Percentiles rank a stretch among this genome's conserved stretches.
phyloP scores from a whole-genome alignment of 257 asterid species.

The Asclepias syriaca region DNA sequence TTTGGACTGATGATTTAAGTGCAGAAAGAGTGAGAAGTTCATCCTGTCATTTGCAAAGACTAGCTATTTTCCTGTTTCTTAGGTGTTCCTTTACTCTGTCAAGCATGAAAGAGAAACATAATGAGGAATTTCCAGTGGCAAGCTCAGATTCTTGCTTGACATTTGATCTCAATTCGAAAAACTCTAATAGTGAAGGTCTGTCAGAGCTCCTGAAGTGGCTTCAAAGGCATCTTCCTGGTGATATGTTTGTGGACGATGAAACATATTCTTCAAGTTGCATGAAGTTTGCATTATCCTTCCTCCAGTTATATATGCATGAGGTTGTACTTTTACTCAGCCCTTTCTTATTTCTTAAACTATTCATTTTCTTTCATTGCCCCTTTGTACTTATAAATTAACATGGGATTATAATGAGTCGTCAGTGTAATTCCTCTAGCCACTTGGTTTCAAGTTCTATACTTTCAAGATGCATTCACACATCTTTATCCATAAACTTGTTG shows the following conservation, averaged over 20 bases:
- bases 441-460: not conserved
- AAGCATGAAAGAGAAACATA: constrained; percentile 23
- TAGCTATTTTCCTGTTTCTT: constrained; percentile 60
- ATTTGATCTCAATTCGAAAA: constrained; percentile 25
- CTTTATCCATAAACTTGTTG: not conserved
- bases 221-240: constrained; percentile 43
- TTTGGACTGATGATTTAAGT: constrained; percentile 39
- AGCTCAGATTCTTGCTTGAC: constrained; percentile 21
- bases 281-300: constrained; percentile 58
- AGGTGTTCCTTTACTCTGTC: constrained; percentile 53
- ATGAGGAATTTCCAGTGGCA: constrained; percentile 22
- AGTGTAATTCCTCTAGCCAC: not conserved
- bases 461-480: not conserved
- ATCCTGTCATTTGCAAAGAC: constrained; percentile 63
- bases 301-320: constrained; percentile 86
- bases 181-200: constrained; percentile 35
- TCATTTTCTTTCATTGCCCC: not conserved
- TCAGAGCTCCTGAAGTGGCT: constrained; percentile 67
- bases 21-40: constrained; percentile 30
- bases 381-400: not conserved
- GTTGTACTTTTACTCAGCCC: constrained; percentile 30
- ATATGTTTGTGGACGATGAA: constrained; percentile 36
- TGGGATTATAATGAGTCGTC: not conserved
- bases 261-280: constrained; percentile 34
- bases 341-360: not conserved